Base-by-base conservation (phyloP, 1,139 yeast species). In the Kodamaea alishanica region DNA sequence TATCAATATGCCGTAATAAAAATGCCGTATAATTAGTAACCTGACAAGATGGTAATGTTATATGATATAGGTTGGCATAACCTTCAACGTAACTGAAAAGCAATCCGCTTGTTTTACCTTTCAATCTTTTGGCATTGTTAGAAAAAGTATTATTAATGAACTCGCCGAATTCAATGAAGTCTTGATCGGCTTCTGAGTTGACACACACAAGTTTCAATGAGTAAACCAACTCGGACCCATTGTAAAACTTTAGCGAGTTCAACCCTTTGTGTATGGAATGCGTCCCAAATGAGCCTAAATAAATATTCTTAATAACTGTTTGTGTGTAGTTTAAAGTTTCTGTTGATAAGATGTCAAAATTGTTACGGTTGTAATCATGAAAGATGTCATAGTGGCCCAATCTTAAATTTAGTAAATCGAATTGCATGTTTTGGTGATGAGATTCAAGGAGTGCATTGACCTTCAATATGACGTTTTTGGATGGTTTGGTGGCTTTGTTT, bases 261-360 rank as follows among this genome's bases (percentile, higher is more conserved):
- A 31, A 27, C 8, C 37, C 33, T 22, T 30, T 23, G 22, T 40
- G 43, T 3, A 40, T 32, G 3, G 43, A 37, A 26, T 37, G 37
- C 6, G n/a, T 10, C 6, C 39, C 43, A 24, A 40, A 40, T 3
- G 25, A 24, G 8, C 30, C 31, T 2, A 40, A 28, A 32, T 20
- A 40, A n/a, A 28, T 35, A n/a, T 34, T 38, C 8, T 28, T 15
- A 5, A 34, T 28, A n/a, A 33, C 31, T 12, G 32, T 26, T 24
- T 26, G 36, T 10, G 30, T 26, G 24, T 30, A 28, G 3, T 31
- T 26, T 5, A 37, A 24, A 15, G 20, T 15, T 15, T 10, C 20
- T 8, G 15, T 8, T 3, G 30, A 20, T 12, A 28, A 4, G 3
- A 10, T 20, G 30, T 12, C 15, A 10, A 8, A 20, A 10, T 28